Evolutionary conservation across 768 basidiomycete genomes (phyloP), one percentile per base, ranked within the genome.

Genomic region (Artomyces pyxidatus): DNA sequence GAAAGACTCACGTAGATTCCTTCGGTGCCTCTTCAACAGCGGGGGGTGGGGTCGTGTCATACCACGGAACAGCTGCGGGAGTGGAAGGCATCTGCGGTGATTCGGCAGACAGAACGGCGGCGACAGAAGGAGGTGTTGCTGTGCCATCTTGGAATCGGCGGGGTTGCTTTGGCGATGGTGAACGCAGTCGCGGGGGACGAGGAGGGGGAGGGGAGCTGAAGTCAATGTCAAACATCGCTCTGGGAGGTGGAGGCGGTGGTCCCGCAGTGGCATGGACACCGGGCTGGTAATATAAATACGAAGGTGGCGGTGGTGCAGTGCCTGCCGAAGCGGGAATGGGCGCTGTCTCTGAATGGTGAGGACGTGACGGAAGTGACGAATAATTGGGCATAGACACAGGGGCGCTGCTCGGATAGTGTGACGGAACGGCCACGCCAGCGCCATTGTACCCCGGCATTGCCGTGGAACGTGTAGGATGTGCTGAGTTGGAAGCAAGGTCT

Each of bases 201-300:
- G 83, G 81, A 2, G 72, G 66, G 21, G 81, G 79, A 10, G 76
- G 71, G 8, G 74, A 66, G 42, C 62, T 69, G 11, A 68, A 67
- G 6, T 68, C 70, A 49, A 57, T 55, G 12, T 67, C 68, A 47
- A 80, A 73, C 48, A 71, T 63, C 17, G 80, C 73, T 50, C 80
- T 71, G 2, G 85, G 83, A 8, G 84, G 85, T 27, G 78, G 77
- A 25, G 86, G 85, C 50, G 85, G 71, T 41, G 86, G 85, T 4
- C 84, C 83, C 37, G 85, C 85, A 21, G 75, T 85, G 6, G 83
- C 72, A 64, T 88, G 82, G 2, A 82, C 58, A 42, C 77, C 83
- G 42, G 83, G 81, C 50, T 83, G 75, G 58, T 86, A 85, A 57
- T 72, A 65, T 46, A 81, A 64, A 61, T 78, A 83, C 7, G 73